Base-by-base conservation (phyloP, 2,329 filamentous ascomycete species). In the Bipolaris bicolor region DNA sequence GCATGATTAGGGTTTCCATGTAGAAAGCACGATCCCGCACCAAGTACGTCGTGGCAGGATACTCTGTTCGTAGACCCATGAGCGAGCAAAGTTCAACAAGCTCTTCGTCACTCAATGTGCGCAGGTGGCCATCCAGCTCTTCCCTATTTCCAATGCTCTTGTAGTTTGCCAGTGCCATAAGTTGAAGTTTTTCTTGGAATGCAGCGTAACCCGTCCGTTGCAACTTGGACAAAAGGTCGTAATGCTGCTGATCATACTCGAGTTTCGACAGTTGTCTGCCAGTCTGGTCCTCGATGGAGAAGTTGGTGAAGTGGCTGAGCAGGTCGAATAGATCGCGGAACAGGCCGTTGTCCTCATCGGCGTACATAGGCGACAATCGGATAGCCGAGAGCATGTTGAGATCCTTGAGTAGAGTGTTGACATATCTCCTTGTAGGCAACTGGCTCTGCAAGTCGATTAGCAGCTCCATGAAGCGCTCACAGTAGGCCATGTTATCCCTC, bases 391-490 rank as follows among this genome's bases (percentile, higher is more conserved):
- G 78, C 20, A 96, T 77, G 72, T 98, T 92, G 44, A 98, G 80
- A 72, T 99, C 94, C 67, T 90, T 88, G 13, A 98, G 77, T 40
- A 99, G 80, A 1, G 91, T 88, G 75, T 97, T 97, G 72, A 96
- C 91, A 74, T 98, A 98, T 76, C 95, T 87, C 66, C 95, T 84
- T 3, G 96, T 99, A 0, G 95, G 95, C 46, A 98, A 81, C 75
- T 99, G 95, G 69, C 94, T 97, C 74, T 96, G 88, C 18, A 99
- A 80, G 73, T 99, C 95, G 7, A 90, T 89, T 46, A 99, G 81
- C 49, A 99, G 89, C 76, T 99, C 95, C 49, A 95, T 78, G 62
- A 98, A 94, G n/a, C 93, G 86, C 76, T 98, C 94, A 73, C 92
- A 96, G 76, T 97, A 99, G 2, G 86, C 78, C 18, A 92, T 75